Evolutionary conservation across 169 alveolate genomes (phyloP), one percentile per base, ranked within the genome.

Genomic region (Amoebophrya sp.): DNA sequence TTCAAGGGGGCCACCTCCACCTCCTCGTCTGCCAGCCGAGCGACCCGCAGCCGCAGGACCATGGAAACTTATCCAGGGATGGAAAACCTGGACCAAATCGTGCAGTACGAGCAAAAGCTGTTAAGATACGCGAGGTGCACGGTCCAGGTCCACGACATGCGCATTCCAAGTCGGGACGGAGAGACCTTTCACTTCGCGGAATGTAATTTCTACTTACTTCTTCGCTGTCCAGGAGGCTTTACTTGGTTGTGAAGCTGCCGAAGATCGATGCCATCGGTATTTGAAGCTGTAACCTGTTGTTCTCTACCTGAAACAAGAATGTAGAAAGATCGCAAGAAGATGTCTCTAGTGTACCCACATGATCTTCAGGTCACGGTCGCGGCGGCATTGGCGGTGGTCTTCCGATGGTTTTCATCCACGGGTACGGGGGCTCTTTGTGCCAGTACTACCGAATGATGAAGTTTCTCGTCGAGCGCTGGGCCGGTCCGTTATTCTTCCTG

Each of bases 381-480:
- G 78, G 78, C 23, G 78, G 78, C 0, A n/a, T 58, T 16, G 78
- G 78, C 10, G 78, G 78, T 58, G 78, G 78, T 23, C 34, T 58
- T 13, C 78, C 78, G 4, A 58, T 58, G 78, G 23, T 58, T 23
- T 23, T 58, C 39, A n/a, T 58, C 78, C 78, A 58, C 23, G 78
- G 78, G 29, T 58, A 58, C 23, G 78, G 78, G 29, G 78, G 78
- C 7, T 13, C 34, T n/a, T 29, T 58, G 34, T 58, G 78, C 78
- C 78, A 58, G 78, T 58, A 23, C 78, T 58, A 58, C 34, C 78
- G 78, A 13, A 58, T 58, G 78, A 58, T 58, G 78, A 16, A n/a
- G 78, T 58, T 58, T 58, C 78, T 58, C 29, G 78, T 58, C 29
- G 78, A 58, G 78, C 78, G 78, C 26, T 58, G 78, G 78, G 78